Percentiles rank a stretch among this genome's conserved stretches.
Evolutionary conservation across 441 rosid species (phyloP).

Genomic region (Lepidium campestre): DNA sequence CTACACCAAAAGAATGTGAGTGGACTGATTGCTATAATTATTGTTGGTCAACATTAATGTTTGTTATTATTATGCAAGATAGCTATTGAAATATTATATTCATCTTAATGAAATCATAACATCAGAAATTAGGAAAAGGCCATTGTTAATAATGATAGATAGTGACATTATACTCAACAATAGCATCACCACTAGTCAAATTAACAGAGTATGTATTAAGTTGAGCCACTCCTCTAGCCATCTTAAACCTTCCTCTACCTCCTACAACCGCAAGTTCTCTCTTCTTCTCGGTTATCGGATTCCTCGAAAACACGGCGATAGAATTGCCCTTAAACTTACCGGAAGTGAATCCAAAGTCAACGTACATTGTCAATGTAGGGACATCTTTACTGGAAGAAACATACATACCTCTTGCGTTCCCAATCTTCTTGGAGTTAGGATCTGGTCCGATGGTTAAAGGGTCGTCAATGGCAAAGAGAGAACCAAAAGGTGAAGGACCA

Average conservation of each 20-base stretch:
- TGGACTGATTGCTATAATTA: too few species aligned
- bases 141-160: conserved; percentile 31
- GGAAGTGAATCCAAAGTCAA: conserved; percentile 24
- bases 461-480: conserved; percentile 18
- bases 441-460: conserved; percentile 21
- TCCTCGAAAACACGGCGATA: conserved; percentile 24
- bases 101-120: background rate
- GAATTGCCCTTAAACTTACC: conserved; percentile 24
- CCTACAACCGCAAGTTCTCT: conserved; percentile 57
- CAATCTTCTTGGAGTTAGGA: conserved; percentile 11
- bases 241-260: conserved; percentile 46
- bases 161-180: conserved; percentile 45
- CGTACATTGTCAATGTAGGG: conserved; percentile 15
- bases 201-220: conserved; percentile 34
- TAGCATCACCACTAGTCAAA: conserved; percentile 30
- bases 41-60: too few species aligned
- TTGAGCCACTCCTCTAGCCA: conserved; percentile 41
- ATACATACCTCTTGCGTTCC: conserved; percentile 27
- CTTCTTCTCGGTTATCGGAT: conserved; percentile 29
- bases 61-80: too few species aligned
- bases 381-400: conserved; percentile 17
- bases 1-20: too few species aligned
- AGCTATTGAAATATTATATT: too few species aligned
- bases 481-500: conserved; percentile 11
- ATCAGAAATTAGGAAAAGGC: background rate